phyloP scores from a whole-genome alignment of 78 protist genomes.

The Neovahlkampfia damariscottae region DNA sequence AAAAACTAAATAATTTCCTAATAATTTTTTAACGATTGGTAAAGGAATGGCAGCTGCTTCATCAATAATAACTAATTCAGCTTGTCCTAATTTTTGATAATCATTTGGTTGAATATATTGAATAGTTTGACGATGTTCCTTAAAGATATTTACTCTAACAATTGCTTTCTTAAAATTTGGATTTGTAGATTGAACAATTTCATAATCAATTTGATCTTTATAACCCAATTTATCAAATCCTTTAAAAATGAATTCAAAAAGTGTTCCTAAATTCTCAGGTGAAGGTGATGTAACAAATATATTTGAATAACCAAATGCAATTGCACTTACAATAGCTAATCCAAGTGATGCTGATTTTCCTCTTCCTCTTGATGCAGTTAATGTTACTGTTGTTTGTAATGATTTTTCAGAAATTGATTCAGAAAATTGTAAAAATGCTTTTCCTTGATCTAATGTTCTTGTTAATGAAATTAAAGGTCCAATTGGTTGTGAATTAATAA shows the following conservation, averaged over 20 bases:
- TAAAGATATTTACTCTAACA: slow-evolving; percentile 76
- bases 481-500: slow-evolving; percentile 52
- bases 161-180: slow-evolving; percentile 72
- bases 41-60: slow-evolving; percentile 99
- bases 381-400: slow-evolving; percentile 69
- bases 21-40: slow-evolving; percentile 70
- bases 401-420: slow-evolving; percentile 86
- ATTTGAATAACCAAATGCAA: slow-evolving; percentile 87
- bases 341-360: slow-evolving; percentile 99
- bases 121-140: slow-evolving; percentile 93
- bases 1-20: slow-evolving; percentile 87
- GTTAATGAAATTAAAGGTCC: slow-evolving; percentile 46
- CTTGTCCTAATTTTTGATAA: slow-evolving; percentile 29
- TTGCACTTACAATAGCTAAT: slow-evolving; percentile 78
- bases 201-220: slow-evolving; percentile 82
- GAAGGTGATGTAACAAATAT: slow-evolving; percentile 94
- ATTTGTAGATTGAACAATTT: slow-evolving; percentile 71
- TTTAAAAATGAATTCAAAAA: slow-evolving; percentile 85
- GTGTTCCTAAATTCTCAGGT: slow-evolving; percentile 90
- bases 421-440: slow-evolving; percentile 58
- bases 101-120: slow-evolving; percentile 80
- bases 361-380: slow-evolving; percentile 98
- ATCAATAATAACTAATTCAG: slow-evolving; percentile 93
- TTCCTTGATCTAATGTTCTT: slow-evolving; percentile 70
- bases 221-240: slow-evolving; percentile 86